These are phyloP conservation scores for Solanum habrochaites DNA, from an alignment of 257 asterid species.

Conservation along the genomic window DNA sequence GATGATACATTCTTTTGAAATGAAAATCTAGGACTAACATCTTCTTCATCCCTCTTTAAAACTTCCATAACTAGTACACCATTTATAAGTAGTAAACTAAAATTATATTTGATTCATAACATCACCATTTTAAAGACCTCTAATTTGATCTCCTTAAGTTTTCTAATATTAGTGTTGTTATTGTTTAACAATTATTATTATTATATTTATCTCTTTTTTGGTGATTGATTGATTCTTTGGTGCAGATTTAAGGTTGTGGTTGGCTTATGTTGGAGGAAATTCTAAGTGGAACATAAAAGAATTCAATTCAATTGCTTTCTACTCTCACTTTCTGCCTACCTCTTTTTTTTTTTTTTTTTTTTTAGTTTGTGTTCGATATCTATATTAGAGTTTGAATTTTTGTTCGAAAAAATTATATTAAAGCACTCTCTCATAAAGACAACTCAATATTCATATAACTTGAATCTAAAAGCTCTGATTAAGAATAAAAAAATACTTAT, in stretches of 20 bases:
- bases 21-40: background rate
- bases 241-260: constrained; percentile 9
- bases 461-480: no score
- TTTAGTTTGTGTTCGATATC: rapidly evolving
- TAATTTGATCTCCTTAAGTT: background rate
- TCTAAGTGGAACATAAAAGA: background rate
- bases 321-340: background rate
- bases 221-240: constrained; percentile 10
- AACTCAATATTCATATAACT: rapidly evolving
- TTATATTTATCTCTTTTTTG: background rate
- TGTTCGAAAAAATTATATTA: rapidly evolving
- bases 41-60: background rate
- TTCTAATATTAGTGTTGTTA: background rate
- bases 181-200: background rate
- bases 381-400: no score
- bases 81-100: background rate
- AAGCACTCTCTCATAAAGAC: rapidly evolving
- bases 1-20: constrained; percentile 15
- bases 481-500: no score
- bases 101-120: background rate
- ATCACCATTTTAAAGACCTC: background rate
- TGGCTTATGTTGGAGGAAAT: constrained; percentile 8
- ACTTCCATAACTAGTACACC: background rate
- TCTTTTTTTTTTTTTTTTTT: background rate
- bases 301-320: constrained; percentile 2